phyloP scores from a whole-genome alignment of 1,284 basidiomycete species.

The Inonotus obliquus region DNA sequence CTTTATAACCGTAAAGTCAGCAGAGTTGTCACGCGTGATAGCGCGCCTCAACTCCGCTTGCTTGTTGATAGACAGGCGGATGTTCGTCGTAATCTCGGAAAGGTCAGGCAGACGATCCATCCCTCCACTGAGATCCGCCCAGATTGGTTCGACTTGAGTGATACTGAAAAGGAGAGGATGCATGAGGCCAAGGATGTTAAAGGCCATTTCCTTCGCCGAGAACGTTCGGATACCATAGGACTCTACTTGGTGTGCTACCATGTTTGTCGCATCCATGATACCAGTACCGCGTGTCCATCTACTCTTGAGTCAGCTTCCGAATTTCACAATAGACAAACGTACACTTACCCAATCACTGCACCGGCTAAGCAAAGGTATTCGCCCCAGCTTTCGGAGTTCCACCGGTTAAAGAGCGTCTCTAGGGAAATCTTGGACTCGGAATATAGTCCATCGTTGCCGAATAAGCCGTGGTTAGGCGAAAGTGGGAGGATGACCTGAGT shows the following conservation, averaged over 20 bases:
- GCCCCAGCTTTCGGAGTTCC: slow-evolving; percentile 98
- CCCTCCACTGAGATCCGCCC: slow-evolving; percentile 96
- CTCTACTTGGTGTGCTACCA: slow-evolving; percentile 92
- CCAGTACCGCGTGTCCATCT: slow-evolving; percentile 99
- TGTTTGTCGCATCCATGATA: slow-evolving; percentile 94
- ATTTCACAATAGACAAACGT: slow-evolving; percentile 3
- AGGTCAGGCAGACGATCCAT: slow-evolving; percentile 97
- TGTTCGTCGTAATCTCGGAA: slow-evolving; percentile 85
- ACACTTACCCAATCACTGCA: slow-evolving; percentile 88
- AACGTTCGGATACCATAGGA: slow-evolving; percentile 94
- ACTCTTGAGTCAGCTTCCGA: not conserved
- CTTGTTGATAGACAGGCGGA: slow-evolving; percentile 71
- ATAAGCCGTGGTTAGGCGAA: slow-evolving; percentile 96
- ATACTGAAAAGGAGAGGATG: slow-evolving; percentile 99
- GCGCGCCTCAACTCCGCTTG: slow-evolving; percentile 88
- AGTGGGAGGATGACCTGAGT: slow-evolving; percentile 97
- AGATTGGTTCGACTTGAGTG: slow-evolving; percentile 99
- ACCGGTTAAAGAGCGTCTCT: slow-evolving; percentile 96
- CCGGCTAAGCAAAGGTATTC: slow-evolving; percentile 98
- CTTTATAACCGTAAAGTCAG: slow-evolving; percentile 90
- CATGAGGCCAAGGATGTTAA: slow-evolving; percentile 98
- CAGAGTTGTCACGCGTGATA: slow-evolving; percentile 89
- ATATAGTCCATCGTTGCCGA: slow-evolving; percentile 97
- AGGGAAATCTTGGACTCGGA: slow-evolving; percentile 98
- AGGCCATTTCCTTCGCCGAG: slow-evolving; percentile 99